These are phyloP conservation scores for Daldinia caldariorum DNA, from an alignment of 495 filamentous ascomycete species.

Conservation along the genomic window DNA sequence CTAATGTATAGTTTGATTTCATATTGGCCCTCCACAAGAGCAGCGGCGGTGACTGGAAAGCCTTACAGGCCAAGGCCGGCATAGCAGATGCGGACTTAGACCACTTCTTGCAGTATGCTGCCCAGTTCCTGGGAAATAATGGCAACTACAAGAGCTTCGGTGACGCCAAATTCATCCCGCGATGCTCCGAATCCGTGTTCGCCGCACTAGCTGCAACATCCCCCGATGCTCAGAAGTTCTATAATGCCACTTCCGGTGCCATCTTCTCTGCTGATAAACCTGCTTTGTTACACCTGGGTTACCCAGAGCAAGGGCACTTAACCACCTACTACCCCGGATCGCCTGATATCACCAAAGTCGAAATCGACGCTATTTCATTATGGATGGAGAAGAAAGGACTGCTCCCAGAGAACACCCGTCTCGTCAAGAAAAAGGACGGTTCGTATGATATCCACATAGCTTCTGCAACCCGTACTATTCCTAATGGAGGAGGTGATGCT, in stretches of 20 bases:
- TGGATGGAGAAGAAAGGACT: slow-evolving; percentile 78
- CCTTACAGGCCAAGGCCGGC: slow-evolving; percentile 72
- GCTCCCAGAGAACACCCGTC: slow-evolving; percentile 84
- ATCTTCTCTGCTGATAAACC: slow-evolving; percentile 77
- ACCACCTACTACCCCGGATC: slow-evolving; percentile 94
- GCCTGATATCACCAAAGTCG: slow-evolving; percentile 81
- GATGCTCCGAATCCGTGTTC: slow-evolving; percentile 72
- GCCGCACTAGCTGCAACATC: slow-evolving; percentile 74
- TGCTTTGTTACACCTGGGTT: slow-evolving; percentile 84
- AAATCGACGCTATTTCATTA: slow-evolving; percentile 76
- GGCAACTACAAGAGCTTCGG: slow-evolving; percentile 98
- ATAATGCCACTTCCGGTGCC: slow-evolving; percentile 72
- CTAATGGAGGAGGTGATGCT: slow-evolving; percentile 71
- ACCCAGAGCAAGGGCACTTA: slow-evolving; percentile 82
- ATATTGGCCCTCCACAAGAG: slow-evolving; percentile 80
- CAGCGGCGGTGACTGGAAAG: slow-evolving; percentile 81
- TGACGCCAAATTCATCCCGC: slow-evolving; percentile 92
- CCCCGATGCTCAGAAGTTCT: slow-evolving; percentile 67
- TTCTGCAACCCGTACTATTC: slow-evolving; percentile 64
- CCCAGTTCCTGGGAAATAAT: slow-evolving; percentile 87
- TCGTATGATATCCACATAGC: slow-evolving; percentile 87
- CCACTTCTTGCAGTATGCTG: slow-evolving; percentile 85
- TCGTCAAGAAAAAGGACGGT: slow-evolving; percentile 76
- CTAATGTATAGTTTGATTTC: slow-evolving; percentile 74
- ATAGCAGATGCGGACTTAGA: slow-evolving; percentile 74